A percentile compares a stretch with the other conserved stretches of the same genome.
phyloP scores from a whole-genome alignment of 2,329 filamentous ascomycete species.

The Trichoderma sp. region DNA sequence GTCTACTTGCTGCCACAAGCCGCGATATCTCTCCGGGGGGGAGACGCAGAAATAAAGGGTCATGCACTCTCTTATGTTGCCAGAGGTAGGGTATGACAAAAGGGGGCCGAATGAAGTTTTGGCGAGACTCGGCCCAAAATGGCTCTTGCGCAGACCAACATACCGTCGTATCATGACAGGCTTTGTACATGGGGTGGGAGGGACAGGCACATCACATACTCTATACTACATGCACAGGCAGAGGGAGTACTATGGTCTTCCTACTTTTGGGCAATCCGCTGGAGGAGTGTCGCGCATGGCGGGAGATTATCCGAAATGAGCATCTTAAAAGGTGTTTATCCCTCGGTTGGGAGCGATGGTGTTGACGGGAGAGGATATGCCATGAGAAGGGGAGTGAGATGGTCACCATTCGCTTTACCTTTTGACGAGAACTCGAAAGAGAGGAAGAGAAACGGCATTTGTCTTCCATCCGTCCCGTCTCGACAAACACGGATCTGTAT shows the following conservation, averaged over 20 bases:
- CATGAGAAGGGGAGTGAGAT: neutral
- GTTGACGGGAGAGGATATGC: neutral
- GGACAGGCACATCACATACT: too few relatives aligned
- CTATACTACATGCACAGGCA: neutral
- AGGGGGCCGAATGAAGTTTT: neutral
- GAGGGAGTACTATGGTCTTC: neutral
- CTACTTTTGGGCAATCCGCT: neutral
- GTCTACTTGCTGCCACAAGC: neutral
- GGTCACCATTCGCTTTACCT: neutral
- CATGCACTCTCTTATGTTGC: neutral
- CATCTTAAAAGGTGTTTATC: neutral
- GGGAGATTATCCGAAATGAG: slow-evolving; percentile 14
- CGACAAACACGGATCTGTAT: slow-evolving; percentile 21
- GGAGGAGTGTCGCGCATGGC: neutral
- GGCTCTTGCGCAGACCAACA: neutral
- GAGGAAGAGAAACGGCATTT: neutral
- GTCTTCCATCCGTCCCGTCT: neutral
- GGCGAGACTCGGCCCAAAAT: neutral
- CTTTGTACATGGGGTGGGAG: neutral
- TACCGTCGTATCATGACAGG: neutral
- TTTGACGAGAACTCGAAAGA: neutral
- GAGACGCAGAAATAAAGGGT: neutral
- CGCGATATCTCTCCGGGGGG: neutral
- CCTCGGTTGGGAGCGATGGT: neutral
- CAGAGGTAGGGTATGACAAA: neutral